A percentile compares a stretch with the other conserved stretches of the same genome.
phyloP scores from a whole-genome alignment of 164 flowering plant species.

The Vitis vinifera region DNA sequence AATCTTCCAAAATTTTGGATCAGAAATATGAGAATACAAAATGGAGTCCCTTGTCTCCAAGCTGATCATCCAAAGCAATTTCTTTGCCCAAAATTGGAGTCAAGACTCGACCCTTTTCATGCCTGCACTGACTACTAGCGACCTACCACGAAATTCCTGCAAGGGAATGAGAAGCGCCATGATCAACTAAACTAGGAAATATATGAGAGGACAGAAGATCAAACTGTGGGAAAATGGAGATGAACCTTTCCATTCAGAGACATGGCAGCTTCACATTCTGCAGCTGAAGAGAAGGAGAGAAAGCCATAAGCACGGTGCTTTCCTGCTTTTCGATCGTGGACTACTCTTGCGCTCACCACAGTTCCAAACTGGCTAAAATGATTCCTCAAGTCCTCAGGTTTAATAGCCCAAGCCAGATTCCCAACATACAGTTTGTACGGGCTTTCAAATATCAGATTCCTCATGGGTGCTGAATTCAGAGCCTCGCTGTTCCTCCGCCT shows the following conservation, averaged over 20 bases:
- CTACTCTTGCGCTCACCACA: constrained; percentile 39
- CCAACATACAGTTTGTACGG: constrained; percentile 50
- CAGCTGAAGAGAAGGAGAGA: constrained; percentile 38
- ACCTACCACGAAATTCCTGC: constrained; percentile 32
- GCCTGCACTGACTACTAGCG: constrained; percentile 31
- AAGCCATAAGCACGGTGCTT: constrained; percentile 39
- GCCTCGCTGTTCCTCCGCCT: constrained; percentile 16
- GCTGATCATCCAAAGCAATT: no score
- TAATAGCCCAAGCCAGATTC: constrained; percentile 40
- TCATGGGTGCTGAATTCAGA: constrained; percentile 21
- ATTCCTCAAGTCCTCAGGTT: constrained; percentile 37
- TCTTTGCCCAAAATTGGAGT: not conserved
- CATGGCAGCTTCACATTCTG: constrained; percentile 36
- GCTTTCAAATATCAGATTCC: constrained; percentile 34
- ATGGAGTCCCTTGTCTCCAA: no score
- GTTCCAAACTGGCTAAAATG: constrained; percentile 46
- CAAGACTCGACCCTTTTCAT: constrained; percentile 13
- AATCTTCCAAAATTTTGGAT: no score
- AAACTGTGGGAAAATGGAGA: not conserved
- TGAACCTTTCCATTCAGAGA: constrained; percentile 27
- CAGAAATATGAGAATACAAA: no score
- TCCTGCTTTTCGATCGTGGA: constrained; percentile 39
- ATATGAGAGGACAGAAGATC: not conserved
- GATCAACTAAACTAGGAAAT: not conserved
- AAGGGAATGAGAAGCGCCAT: not conserved